Evolutionary conservation across 768 basidiomycete species (phyloP).

Genomic region (Tulasnella sp.): DNA sequence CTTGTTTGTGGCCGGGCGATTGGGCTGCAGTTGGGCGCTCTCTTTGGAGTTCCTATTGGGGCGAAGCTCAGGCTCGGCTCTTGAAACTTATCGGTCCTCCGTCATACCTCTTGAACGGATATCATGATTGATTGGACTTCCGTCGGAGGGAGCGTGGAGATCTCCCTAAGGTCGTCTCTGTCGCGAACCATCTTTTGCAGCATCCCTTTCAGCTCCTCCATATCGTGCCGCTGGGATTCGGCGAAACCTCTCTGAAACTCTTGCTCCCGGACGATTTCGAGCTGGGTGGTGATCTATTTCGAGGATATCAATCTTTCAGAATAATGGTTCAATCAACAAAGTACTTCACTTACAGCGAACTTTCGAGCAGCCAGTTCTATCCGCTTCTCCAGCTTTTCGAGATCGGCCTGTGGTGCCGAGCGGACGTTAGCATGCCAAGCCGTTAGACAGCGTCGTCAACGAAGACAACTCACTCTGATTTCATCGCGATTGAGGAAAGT

Average conservation of each 20-base stretch:
- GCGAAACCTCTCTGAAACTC: neutral
- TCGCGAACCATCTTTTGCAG: constrained; percentile 27
- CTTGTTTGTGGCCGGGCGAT: constrained; percentile 23
- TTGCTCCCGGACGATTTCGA: neutral
- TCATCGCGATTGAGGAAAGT: constrained; percentile 3
- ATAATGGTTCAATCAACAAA: neutral
- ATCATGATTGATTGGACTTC: constrained; percentile 32
- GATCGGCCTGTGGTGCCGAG: neutral
- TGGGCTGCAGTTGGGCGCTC: neutral
- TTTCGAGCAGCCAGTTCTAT: neutral
- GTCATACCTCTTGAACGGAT: constrained; percentile 31
- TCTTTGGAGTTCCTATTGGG: constrained; percentile 27
- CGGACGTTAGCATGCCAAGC: neutral
- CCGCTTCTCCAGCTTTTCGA: neutral
- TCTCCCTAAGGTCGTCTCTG: constrained; percentile 28
- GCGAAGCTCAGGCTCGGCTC: neutral
- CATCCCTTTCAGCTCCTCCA: constrained; percentile 17
- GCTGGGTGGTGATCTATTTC: neutral
- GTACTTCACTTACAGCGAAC: neutral
- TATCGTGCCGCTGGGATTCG: neutral
- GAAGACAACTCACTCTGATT: neutral
- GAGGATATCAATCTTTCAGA: no score
- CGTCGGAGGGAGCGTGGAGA: constrained; percentile 23
- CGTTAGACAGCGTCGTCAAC: neutral
- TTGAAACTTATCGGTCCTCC: neutral